Conservation (phyloP, 345 rosid species). For the Eucalyptus viminalis region DNA sequence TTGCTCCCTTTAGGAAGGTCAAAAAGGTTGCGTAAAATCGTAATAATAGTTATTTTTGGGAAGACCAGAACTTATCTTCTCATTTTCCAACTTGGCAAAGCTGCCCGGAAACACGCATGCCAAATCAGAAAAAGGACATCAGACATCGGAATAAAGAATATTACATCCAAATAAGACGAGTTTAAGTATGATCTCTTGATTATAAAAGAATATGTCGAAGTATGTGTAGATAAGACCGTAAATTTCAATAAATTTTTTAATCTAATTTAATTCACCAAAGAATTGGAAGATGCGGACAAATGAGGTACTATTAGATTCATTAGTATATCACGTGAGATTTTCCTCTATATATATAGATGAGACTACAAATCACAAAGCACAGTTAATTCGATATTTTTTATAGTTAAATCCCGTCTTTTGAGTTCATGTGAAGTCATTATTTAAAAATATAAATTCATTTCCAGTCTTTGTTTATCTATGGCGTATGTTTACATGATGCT, state of each 20-base stretch:
- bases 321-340: background rate
- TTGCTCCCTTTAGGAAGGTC: background rate
- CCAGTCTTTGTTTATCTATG: no score
- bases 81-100: background rate
- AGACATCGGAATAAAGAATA: no score
- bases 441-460: no score
- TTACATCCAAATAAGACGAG: background rate
- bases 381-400: no score
- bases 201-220: background rate
- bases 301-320: background rate
- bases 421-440: no score
- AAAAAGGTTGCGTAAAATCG: background rate
- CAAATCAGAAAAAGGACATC: background rate
- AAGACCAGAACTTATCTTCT: background rate
- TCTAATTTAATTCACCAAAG: background rate
- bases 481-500: no score
- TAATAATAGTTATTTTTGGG: background rate
- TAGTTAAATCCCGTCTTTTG: no score
- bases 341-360: no score
- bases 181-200: background rate
- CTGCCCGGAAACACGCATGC: background rate
- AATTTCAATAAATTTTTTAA: no score
- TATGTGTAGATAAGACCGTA: background rate
- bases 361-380: no score
- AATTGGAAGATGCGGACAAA: background rate